Evolutionary conservation across 768 basidiomycete species (phyloP), one percentile per base, ranked within the genome.

Genomic region (Chalciporus chontae): DNA sequence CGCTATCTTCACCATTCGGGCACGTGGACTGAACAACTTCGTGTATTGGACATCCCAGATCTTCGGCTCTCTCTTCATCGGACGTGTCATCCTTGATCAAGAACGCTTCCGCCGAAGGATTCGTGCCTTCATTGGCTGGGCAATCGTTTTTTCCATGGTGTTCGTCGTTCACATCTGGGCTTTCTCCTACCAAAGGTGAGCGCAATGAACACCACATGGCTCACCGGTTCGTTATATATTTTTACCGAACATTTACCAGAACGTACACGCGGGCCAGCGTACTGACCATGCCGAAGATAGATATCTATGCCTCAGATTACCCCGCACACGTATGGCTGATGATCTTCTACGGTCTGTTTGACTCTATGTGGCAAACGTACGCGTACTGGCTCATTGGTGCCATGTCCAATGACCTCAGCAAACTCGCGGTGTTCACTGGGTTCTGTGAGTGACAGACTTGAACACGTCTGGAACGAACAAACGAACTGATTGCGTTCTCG

Each of bases 301-400:
- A 90, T 59, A 80, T 87, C 31, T 69, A 70, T 48, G 79, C 83
- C 57, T 53, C 60, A 0, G 67, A 67, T 2, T 92, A 87, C 62
- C 69, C 76, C 3, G 77, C 74, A 27, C 76, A 76, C 50, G 70
- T 87, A 14, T 76, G 77, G 69, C 69, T 92, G 17, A 88, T 83
- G 69, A 77, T 87, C 49, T 79, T 83, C 64, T 87, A 79, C 59
- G 85, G 88, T n/a, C 55, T 91, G 3, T 75, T 90, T 44, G 90
- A 93, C 52, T 76, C 89, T 1, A 84, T 89, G 80, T 92, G 87
- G 87, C 90, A 92, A 64, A 89, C 85, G 3, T 81, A 81, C 0
- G 81, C 82, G 3, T 90, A 90, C 66, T 90, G 87, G 87, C 75
- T 88, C 57, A 87, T 89, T 80, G 90, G 90, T 26, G 85, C 87